Base-by-base conservation (phyloP, 257 asterid species). In the Haberlea rhodopensis region DNA sequence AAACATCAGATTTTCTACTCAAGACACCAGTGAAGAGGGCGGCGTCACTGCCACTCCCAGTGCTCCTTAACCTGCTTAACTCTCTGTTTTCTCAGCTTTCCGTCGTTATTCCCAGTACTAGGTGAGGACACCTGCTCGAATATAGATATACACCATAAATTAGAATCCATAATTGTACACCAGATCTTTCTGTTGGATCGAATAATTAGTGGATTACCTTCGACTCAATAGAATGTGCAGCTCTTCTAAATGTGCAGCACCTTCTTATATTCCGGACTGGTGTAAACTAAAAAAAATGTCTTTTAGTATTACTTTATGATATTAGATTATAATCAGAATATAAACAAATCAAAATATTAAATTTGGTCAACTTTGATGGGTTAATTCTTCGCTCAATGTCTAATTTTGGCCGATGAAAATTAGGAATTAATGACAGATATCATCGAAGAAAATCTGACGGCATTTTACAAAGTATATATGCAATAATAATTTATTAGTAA, bases 51-150 rank as follows among this genome's bases (percentile, higher is more conserved):
- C 15, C 78, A 70, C 63, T 92, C 99, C 99, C 99, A 89, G 53
- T 92, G 95, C 75, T 87, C 90, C 91, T 92, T 92, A 1, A 87
- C 76, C 69, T 82, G 99, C 68, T 64, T 68, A 64, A 92, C 99
- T 77, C 71, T 92, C 99, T 0, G 32, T 53, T 75, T 88, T 82
- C 65, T 92, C 97, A 25, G 78, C 51, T 63, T 74, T 84, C 5
- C 89, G 88, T 5, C 95, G 79, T 53, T 85, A 94, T 55, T 63
- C 72, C 97, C 99, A 89, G 53, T 85, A 87, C 62, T 84, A 86
- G n/a, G 0, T 40, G 48, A 40, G 88, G 90, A 68, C 94, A 89
- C 56, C 99, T 92, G 94, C 60, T 48, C 8, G 55, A 72, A 57
- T 8, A 4, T 11, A 3, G 48, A 40, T 40, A 40, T 40, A 34